phyloP scores from a whole-genome alignment of 169 alveolate genomes.

The Plasmodium gonderi region DNA sequence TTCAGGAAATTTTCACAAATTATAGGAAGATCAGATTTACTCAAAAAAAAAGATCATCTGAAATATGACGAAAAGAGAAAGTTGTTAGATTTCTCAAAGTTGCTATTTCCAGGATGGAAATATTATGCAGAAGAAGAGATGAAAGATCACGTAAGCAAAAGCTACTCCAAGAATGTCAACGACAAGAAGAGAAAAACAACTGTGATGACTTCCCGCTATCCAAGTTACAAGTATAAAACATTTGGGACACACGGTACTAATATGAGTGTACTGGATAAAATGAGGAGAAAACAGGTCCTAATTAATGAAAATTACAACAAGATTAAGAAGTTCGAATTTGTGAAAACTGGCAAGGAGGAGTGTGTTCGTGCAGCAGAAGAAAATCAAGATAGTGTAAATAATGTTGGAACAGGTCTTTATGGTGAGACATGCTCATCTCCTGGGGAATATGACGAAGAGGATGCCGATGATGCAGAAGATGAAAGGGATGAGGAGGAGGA shows the following conservation, averaged over 20 bases:
- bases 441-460: slow-evolving; percentile 40
- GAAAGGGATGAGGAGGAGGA: slow-evolving; percentile 7
- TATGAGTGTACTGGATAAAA: neutral
- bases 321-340: neutral
- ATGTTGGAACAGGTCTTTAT: too few relatives aligned
- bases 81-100: slow-evolving; percentile 62
- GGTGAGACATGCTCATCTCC: neutral
- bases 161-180: neutral
- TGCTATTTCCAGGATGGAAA: slow-evolving; percentile 76
- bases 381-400: neutral
- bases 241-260: neutral
- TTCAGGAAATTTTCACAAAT: slow-evolving; percentile 74
- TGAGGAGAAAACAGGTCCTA: slow-evolving; percentile 28
- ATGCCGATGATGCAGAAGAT: neutral
- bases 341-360: neutral
- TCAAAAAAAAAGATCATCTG: slow-evolving; percentile 65
- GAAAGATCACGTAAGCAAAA: slow-evolving; percentile 16
- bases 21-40: slow-evolving; percentile 75
- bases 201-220: neutral
- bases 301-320: slow-evolving; percentile 54
- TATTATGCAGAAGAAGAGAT: slow-evolving; percentile 71
- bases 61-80: slow-evolving; percentile 72
- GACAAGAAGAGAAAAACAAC: neutral
- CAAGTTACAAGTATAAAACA: slow-evolving; percentile 16
- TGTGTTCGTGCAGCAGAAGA: too few relatives aligned